Base-by-base conservation (phyloP, 108 stramenopile genomes). In the Schizochytrium sp. region DNA sequence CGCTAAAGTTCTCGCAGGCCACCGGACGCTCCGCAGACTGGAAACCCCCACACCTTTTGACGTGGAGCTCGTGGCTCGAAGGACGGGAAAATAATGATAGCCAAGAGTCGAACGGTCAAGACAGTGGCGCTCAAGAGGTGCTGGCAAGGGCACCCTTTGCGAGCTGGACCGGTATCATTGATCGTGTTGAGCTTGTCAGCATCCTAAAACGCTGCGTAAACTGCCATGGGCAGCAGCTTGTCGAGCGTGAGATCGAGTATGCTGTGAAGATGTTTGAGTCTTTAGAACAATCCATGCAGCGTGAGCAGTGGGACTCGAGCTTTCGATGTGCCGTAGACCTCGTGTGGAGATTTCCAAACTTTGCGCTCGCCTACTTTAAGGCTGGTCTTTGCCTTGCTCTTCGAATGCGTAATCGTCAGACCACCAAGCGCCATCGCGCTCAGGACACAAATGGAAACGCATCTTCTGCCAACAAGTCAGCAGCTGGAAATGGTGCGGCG, bases 311-410 rank as follows among this genome's bases (percentile, higher is more conserved):
- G 76, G 45, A 47, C 51, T 83, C 76, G 48, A 53, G 48, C 48
- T 83, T 21, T 12, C 45, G 76, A 6, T 53, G 45, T 34, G 76
- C 76, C 25, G 28, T 83, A 0, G 76, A 83, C 76, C 76, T 83
- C 28, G 23, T 83, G 18, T 53, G 76, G 48, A 10, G 76, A 12
- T 83, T 83, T 34, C 76, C 76, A 12, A 83, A 83, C 51, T 83
- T 47, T 47, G 76, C 76, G 6, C 45, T 83, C 45, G 76, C 51
- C n/a, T 83, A 83, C 76, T 83, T 83, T 23, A 83, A 83, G 51
- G 76, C 76, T 34, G 76, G 76, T 16, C 76, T 83, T 83, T 83
- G 76, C 76, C 76, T 83, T 23, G 63, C 63, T 8, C 8, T 69
- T 14, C 25, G 41, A 8, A 69, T 41, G 34, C 63, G 63, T 12